Base-by-base conservation (phyloP, 306 rosid species). In the Abrus precatorius region DNA sequence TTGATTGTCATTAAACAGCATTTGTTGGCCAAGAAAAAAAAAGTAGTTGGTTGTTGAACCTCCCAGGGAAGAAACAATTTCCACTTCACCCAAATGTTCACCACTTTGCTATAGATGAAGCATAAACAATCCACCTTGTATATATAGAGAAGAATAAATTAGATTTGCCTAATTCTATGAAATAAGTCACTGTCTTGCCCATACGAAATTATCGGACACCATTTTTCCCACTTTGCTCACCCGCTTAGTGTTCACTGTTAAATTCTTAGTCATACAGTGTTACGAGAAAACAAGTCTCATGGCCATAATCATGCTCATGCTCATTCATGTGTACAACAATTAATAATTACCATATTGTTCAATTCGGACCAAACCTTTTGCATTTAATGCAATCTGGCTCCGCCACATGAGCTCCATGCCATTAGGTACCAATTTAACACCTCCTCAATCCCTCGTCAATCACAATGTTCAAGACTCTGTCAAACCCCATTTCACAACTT, bases 41-140 rank as follows among this genome's bases (percentile, higher is more conserved):
- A 57, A 82, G 94, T 92, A 66, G 97, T 93, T 92, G 97, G 97
- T 94, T 12, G 98, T 94, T 94, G 93, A 92, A 94, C 97, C 91
- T 48, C 84, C 89, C 62, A 20, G 71, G 6, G 74, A 76, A 73
- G 36, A 61, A 82, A 40, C 88, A 72, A 70, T 44, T 78, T 83
- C 69, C 70, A n/a, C 57, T 70, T n/a, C 67, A 33, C 62, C 60
- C 67, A 12, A 60, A 41, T 60, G 13, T 27, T 32, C 13, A 28
- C 30, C 56, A 29, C 27, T 38, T 6, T 2, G 49, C 52, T 76
- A 34, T 61, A 8, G 38, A 55, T 27, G 3, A 49, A 49, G 75
- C 11, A 57, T 75, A 49, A 69, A 71, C 29, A 54, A 73, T n/a
- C 59, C 43, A 57, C 30, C 44, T 1, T 44, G 50, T 80, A 63